These are phyloP conservation scores for Taphrina pruni DNA, from an alignment of 1,139 yeast genomes.

Conservation along the genomic window DNA sequence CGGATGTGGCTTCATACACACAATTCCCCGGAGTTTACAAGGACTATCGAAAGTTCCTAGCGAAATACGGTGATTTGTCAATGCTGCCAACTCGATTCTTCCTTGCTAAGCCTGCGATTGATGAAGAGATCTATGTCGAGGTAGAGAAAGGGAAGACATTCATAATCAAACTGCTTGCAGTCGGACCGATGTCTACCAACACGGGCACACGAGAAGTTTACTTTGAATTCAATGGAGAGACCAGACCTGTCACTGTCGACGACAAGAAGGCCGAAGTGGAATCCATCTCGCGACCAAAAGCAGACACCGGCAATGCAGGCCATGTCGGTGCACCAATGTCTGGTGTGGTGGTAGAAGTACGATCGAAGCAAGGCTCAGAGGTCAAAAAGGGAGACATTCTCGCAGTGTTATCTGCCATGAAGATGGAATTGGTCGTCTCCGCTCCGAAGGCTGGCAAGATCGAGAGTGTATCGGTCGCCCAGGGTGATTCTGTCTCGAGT, in stretches of 20 bases:
- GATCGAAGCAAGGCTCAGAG: slow-evolving; percentile 81
- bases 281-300: slow-evolving; percentile 86
- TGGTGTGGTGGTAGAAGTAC: slow-evolving; percentile 95
- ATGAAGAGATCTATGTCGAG: slow-evolving; percentile 86
- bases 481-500: slow-evolving; percentile 95
- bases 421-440: slow-evolving; percentile 99
- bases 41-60: slow-evolving; percentile 73
- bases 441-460: slow-evolving; percentile 89
- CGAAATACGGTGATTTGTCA: slow-evolving; percentile 87
- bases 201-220: slow-evolving; percentile 95
- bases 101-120: slow-evolving; percentile 82
- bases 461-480: slow-evolving; percentile 74
- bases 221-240: slow-evolving; percentile 97
- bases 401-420: slow-evolving; percentile 96
- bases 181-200: slow-evolving; percentile 82
- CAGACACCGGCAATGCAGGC: slow-evolving; percentile 80
- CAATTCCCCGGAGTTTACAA: slow-evolving; percentile 99
- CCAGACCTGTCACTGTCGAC: slow-evolving; percentile 90
- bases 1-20: slow-evolving; percentile 90
- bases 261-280: slow-evolving; percentile 88
- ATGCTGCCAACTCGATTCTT: slow-evolving; percentile 91
- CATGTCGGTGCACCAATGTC: slow-evolving; percentile 99
- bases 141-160: slow-evolving; percentile 94
- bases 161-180: slow-evolving; percentile 87
- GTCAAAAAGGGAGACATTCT: slow-evolving; percentile 97